phyloP scores from a whole-genome alignment of 108 stramenopile species.

The Nannochloropsis salina region DNA sequence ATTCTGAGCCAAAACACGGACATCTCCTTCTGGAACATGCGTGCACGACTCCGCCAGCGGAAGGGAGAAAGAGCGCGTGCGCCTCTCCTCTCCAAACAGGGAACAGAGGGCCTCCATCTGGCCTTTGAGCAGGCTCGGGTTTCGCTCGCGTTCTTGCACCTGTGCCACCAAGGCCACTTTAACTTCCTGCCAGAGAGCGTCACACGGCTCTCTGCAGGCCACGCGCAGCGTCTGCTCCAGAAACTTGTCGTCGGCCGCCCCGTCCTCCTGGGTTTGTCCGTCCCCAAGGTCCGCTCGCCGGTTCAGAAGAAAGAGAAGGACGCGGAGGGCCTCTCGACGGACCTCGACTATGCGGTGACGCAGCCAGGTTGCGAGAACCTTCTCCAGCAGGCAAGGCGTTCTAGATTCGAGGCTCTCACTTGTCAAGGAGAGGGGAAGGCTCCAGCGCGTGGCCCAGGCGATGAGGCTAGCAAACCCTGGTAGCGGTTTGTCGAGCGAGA shows the following conservation, averaged over 20 bases:
- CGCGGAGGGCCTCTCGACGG: not conserved
- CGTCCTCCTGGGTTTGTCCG: not conserved
- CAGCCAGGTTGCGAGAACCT: not conserved
- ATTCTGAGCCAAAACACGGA: not conserved
- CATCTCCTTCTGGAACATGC: no score
- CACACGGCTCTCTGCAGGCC: not conserved
- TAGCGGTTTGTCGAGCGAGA: not conserved
- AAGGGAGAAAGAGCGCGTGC: no score
- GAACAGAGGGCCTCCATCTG: conserved; percentile 10
- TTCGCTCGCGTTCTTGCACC: conserved; percentile 1
- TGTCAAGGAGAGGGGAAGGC: not conserved
- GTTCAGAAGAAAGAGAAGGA: not conserved
- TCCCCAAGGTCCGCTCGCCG: not conserved
- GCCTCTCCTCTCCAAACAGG: not conserved
- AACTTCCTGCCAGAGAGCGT: not conserved
- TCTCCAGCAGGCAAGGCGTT: not conserved
- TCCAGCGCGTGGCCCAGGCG: not conserved
- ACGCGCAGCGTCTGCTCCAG: not conserved
- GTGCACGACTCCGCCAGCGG: no score
- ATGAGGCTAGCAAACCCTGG: not conserved
- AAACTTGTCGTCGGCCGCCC: not conserved
- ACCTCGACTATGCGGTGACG: not conserved
- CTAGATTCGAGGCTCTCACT: not conserved
- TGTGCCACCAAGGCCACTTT: not conserved
- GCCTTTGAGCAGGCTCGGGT: not conserved